phyloP scores from a whole-genome alignment of 2,329 filamentous ascomycete genomes.

The Colletotrichum camelliae region DNA sequence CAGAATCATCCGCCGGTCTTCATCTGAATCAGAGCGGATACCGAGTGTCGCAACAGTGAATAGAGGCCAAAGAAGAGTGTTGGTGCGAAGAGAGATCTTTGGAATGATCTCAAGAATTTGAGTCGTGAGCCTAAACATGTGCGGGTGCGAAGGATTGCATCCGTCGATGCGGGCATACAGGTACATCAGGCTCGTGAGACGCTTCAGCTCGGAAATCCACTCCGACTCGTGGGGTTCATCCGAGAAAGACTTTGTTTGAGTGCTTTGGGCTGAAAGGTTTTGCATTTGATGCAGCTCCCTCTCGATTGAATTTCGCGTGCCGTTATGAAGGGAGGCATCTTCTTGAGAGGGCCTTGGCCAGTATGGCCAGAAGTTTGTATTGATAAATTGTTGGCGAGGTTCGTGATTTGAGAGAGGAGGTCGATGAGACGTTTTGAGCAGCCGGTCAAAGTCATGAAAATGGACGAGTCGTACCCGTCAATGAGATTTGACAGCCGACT shows the following conservation, averaged over 20 bases:
- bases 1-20: not conserved
- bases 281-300: not conserved
- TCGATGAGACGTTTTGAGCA: not conserved
- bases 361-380: not conserved
- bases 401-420: not conserved
- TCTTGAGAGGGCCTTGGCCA: not conserved
- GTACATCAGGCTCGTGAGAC: not conserved
- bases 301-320: not conserved
- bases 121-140: not conserved
- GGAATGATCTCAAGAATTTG: not conserved
- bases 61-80: not conserved
- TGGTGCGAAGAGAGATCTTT: not conserved
- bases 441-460: not conserved
- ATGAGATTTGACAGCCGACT: not conserved
- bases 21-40: constrained; percentile 2
- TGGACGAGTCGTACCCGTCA: not conserved
- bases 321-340: not conserved
- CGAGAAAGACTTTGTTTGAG: rapidly evolving
- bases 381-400: not conserved
- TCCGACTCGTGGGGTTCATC: not conserved
- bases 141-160: not conserved
- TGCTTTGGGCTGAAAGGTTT: rapidly evolving
- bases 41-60: not conserved
- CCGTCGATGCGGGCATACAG: not conserved
- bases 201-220: not conserved